Evolutionary conservation across 2,329 filamentous ascomycete species (phyloP), one percentile per base, ranked within the genome.

Genomic region (Ophiostoma triangulosporum): DNA sequence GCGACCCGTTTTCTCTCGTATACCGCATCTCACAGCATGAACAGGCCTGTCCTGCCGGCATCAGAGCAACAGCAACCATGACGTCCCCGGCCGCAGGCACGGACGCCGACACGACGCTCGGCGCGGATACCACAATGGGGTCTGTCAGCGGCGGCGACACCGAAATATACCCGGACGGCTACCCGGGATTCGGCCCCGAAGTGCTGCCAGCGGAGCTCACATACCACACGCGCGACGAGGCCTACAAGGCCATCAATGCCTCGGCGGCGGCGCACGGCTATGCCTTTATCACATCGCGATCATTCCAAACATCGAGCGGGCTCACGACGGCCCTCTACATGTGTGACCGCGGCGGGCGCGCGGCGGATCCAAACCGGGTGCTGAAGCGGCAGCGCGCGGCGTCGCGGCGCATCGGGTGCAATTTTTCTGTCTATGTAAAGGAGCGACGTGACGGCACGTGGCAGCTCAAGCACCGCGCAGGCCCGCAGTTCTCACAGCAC

Each of bases 321-420:
- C 51, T 56, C 20, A 56, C 54, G 14, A 54, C 48, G 27, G 54
- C 43, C 24, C 50, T 56, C 32, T 56, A 54, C 35, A 24, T 49
- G 48, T 56, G 54, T 43, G 54, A 56, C 45, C 54, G 54, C 9
- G 50, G 32, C n/a, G 54, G 54, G 4, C 38, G 54, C 26, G 52
- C 48, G 8, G 48, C 48, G 22, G 51, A 53, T 22, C 51, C 54
- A 1, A 54, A 56, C 48, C 54, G 49, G 14, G 54, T 56, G 8
- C 49, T 53, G 31, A 54, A 54, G 54, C 51, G 54, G 14, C 51
- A 56, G 54, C 51, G 51, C 1, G 54, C 48, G 9, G 48, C 52
- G 3, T 56, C 54, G 33, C 54, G 54, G 14, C 54, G 54, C n/a
- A 56, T 53, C 29, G 54, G 52, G 17, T 56, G 54, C 54, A 46